phyloP scores from a whole-genome alignment of 2,329 filamentous ascomycete species.

The Didymella lethalis region DNA sequence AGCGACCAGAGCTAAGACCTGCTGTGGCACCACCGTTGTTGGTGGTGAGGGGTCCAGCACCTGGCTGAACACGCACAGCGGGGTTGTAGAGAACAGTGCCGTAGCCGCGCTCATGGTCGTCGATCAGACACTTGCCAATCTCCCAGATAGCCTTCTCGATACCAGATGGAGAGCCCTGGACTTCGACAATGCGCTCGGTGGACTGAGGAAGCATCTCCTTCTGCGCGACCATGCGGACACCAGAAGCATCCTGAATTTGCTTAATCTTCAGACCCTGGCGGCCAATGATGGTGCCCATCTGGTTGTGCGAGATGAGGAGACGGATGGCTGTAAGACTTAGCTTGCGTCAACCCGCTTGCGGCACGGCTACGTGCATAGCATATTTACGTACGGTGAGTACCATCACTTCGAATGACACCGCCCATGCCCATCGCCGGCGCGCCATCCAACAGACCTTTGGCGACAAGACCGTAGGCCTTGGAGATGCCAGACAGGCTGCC shows the following conservation, averaged over 20 bases:
- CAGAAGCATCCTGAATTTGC: conserved; percentile 96
- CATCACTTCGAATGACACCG: conserved; percentile 80
- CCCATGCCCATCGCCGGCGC: conserved; percentile 97
- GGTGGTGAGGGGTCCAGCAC: conserved; percentile 60
- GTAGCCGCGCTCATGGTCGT: conserved; percentile 96
- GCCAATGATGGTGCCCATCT: conserved; percentile 99
- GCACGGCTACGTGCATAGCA: neutral
- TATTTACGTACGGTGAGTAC: conserved; percentile 84
- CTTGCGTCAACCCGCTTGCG: conserved; percentile 1
- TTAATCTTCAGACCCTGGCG: conserved; percentile 98
- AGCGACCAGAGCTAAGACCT: conserved; percentile 63
- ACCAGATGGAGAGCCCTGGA: conserved; percentile 92
- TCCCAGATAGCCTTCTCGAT: conserved; percentile 98
- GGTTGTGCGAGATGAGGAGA: conserved; percentile 97
- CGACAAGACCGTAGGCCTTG: conserved; percentile 91
- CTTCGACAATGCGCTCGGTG: conserved; percentile 95
- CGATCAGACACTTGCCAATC: conserved; percentile 97
- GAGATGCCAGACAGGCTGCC: conserved; percentile 88
- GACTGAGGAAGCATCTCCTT: conserved; percentile 99
- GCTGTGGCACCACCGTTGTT: conserved; percentile 61
- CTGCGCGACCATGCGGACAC: conserved; percentile 98
- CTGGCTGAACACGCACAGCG: conserved; percentile 81
- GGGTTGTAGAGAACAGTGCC: conserved; percentile 98
- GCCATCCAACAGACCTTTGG: conserved; percentile 88
- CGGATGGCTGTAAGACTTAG: conserved; percentile 76